Evolutionary conservation across 225 moss, liverwort and hornwort species (phyloP).

Genomic region (Polytrichum formosum): DNA sequence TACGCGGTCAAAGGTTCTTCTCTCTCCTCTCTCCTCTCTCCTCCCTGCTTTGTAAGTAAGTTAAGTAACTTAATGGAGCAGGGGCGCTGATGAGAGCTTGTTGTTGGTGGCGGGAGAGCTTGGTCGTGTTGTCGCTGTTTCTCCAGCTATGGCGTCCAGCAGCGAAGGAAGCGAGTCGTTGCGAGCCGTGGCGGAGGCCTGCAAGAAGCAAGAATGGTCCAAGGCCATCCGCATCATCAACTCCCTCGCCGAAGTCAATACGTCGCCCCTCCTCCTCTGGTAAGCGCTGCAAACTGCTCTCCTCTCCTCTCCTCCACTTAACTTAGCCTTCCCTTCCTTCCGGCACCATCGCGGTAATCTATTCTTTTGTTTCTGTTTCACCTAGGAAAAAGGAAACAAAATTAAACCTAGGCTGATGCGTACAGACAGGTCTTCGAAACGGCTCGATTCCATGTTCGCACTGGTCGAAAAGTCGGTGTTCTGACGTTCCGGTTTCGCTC

Average conservation of each 20-base stretch:
- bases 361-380: too few relatives aligned
- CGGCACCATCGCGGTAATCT: too few relatives aligned
- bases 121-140: too few relatives aligned
- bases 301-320: too few relatives aligned
- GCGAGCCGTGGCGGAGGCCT: constrained; percentile 61
- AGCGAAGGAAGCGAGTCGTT: constrained; percentile 28
- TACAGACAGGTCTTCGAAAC: background rate
- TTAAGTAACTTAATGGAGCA: too few relatives aligned
- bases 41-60: too few relatives aligned
- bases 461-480: background rate
- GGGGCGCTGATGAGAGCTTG: too few relatives aligned
- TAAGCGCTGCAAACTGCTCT: constrained; percentile 5
- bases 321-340: background rate
- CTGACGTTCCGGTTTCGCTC: background rate
- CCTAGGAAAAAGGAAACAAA: too few relatives aligned
- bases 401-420: background rate
- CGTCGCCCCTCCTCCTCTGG: constrained; percentile 59
- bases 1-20: too few relatives aligned
- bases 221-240: constrained; percentile 62
- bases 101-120: too few relatives aligned
- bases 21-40: too few relatives aligned
- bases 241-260: constrained; percentile 40
- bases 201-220: constrained; percentile 77
- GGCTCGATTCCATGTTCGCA: background rate
- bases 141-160: constrained; percentile 32